Evolutionary conservation across 208 protist species (phyloP).

Genomic region (Balamuthia mandrillaris): DNA sequence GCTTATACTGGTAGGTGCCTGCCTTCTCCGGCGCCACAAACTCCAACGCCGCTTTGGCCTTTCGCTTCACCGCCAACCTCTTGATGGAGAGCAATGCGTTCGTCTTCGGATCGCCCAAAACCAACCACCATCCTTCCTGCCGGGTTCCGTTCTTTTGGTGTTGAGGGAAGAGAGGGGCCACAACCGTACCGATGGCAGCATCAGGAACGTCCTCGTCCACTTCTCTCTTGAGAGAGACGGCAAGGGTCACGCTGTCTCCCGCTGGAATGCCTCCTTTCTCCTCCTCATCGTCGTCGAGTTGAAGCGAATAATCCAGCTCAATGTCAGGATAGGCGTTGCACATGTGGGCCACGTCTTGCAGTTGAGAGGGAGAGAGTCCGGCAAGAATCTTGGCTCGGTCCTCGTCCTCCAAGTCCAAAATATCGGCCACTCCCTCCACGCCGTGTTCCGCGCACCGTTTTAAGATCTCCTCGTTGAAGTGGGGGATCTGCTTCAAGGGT

Average conservation of each 20-base stretch:
- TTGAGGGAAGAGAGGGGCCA: slow-evolving; percentile 50
- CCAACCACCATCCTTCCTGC: slow-evolving; percentile 85
- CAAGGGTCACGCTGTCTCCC: background rate
- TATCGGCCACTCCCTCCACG: slow-evolving; percentile 71
- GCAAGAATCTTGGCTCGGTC: too few species aligned
- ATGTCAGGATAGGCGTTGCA: slow-evolving; percentile 82
- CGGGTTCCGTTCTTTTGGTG: too few species aligned
- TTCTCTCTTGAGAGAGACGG: slow-evolving; percentile 7
- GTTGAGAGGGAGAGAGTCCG: too few species aligned
- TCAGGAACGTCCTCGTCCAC: too few species aligned
- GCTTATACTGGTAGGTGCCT: slow-evolving; percentile 62
- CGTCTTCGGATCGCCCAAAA: slow-evolving; percentile 76
- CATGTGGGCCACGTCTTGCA: slow-evolving; percentile 70
- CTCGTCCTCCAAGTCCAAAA: slow-evolving; percentile 79
- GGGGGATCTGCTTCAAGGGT: slow-evolving; percentile 80
- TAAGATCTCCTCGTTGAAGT: slow-evolving; percentile 62
- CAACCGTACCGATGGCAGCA: background rate
- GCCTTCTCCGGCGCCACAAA: slow-evolving; percentile 73
- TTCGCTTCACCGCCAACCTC: slow-evolving; percentile 67
- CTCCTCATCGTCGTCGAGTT: too few species aligned
- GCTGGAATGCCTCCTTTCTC: too few species aligned
- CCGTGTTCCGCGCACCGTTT: slow-evolving; percentile 40
- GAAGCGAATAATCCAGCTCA: slow-evolving; percentile 57
- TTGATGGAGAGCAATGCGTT: slow-evolving; percentile 77
- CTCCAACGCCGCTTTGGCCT: slow-evolving; percentile 71